Conservation (phyloP, 2,329 filamentous ascomycete genomes). For the Elsinoe batatas region DNA sequence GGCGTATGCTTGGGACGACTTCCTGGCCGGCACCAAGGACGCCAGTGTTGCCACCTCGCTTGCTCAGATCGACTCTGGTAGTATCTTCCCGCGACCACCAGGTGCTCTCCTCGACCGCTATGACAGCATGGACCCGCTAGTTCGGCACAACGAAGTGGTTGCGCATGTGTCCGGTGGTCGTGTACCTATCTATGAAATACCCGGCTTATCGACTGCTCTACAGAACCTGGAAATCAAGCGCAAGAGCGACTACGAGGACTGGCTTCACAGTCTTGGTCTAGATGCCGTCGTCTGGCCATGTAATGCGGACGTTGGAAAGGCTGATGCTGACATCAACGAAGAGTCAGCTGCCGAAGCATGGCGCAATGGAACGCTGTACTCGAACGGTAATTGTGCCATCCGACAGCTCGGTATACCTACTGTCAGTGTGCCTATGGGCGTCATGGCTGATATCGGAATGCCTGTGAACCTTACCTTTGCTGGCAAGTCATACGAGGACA, state of each 20-base stretch:
- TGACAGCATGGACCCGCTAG: constrained; percentile 31
- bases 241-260: constrained; percentile 42
- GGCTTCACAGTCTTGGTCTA: constrained; percentile 35
- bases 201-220: constrained; percentile 35
- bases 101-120: constrained; percentile 31
- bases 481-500: constrained; percentile 40
- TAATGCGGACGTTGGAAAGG: constrained; percentile 41
- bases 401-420: constrained; percentile 47
- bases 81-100: constrained; percentile 30
- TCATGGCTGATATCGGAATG: constrained; percentile 38
- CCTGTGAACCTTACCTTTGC: constrained; percentile 46
- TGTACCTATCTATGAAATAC: constrained; percentile 27
- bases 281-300: constrained; percentile 43
- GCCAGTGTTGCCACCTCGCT: constrained; percentile 29
- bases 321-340: constrained; percentile 36
- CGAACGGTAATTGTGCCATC: constrained; percentile 44
- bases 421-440: constrained; percentile 45
- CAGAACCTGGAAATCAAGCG: constrained; percentile 40
- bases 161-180: background rate
- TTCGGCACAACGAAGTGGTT: constrained; percentile 25
- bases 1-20: constrained; percentile 45
- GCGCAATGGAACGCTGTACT: constrained; percentile 45
- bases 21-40: constrained; percentile 36
- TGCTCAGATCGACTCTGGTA: constrained; percentile 30
- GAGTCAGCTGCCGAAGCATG: constrained; percentile 31